Conservation (phyloP, 805 yeast species). For the Wickerhamiella azymoides region DNA sequence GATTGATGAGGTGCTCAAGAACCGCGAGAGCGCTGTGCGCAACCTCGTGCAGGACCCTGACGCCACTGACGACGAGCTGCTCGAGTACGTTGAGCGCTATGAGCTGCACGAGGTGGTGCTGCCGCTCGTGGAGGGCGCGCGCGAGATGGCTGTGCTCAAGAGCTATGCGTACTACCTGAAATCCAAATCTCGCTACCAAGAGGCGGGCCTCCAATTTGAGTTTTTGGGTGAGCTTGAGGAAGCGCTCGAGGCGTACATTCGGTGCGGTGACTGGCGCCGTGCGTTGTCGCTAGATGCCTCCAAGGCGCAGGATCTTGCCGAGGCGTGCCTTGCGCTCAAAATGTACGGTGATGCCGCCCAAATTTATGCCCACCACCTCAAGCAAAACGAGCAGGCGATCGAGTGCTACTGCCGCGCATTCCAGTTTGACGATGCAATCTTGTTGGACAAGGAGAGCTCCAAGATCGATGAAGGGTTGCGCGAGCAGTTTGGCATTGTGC, state of each 20-base stretch:
- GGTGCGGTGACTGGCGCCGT: slow-evolving; percentile 72
- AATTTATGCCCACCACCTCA: slow-evolving; percentile 49
- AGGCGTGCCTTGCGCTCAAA: slow-evolving; percentile 41
- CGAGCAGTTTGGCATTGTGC: slow-evolving; percentile 77
- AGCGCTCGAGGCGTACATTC: slow-evolving; percentile 58
- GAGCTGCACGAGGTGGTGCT: slow-evolving; percentile 58
- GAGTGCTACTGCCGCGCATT: slow-evolving; percentile 60
- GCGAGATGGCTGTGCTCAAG: slow-evolving; percentile 38
- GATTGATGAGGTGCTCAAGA: slow-evolving; percentile 67
- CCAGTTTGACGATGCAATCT: slow-evolving; percentile 59
- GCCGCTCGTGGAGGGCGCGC: slow-evolving; percentile 37
- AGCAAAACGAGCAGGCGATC: slow-evolving; percentile 49
- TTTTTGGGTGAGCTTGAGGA: slow-evolving; percentile 38
- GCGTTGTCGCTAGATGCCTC: slow-evolving; percentile 49
- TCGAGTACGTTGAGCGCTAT: slow-evolving; percentile 56
- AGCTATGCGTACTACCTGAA: slow-evolving; percentile 51
- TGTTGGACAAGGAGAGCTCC: slow-evolving; percentile 33
- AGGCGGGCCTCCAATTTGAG: slow-evolving; percentile 72
- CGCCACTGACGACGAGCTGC: slow-evolving; percentile 36
- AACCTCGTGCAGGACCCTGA: slow-evolving; percentile 35
- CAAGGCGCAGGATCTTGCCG: slow-evolving; percentile 47
- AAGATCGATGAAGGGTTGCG: slow-evolving; percentile 49
- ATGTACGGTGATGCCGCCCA: slow-evolving; percentile 69
- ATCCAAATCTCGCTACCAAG: slow-evolving; percentile 43
- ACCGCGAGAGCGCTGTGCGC: slow-evolving; percentile 50